phyloP scores from a whole-genome alignment of 1,284 basidiomycete species.

The Ustilago loliicola region DNA sequence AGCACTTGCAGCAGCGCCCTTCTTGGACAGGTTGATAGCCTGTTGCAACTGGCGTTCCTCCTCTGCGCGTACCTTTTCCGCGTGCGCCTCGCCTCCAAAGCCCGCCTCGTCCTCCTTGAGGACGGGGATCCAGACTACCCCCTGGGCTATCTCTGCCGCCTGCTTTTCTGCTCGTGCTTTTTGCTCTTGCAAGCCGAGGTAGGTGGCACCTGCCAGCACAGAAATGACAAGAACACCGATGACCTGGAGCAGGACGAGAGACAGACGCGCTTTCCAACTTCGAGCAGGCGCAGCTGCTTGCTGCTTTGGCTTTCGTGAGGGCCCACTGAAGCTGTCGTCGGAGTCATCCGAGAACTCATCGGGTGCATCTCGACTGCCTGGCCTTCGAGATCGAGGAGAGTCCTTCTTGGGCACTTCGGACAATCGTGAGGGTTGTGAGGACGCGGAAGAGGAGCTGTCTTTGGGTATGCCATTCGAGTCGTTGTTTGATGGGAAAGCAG shows the following conservation, averaged over 20 bases:
- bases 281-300: slow-evolving; percentile 14
- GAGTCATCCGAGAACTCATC: slow-evolving; percentile 8
- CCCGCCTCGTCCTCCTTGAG: slow-evolving; percentile 57
- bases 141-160: slow-evolving; percentile 55
- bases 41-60: slow-evolving; percentile 41
- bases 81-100: slow-evolving; percentile 22
- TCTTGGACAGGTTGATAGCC: slow-evolving; percentile 39
- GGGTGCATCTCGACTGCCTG: slow-evolving; percentile 18
- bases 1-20: not conserved
- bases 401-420: slow-evolving; percentile 12
- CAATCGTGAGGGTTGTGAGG: slow-evolving; percentile 19
- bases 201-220: slow-evolving; percentile 47
- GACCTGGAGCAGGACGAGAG: slow-evolving; percentile 47
- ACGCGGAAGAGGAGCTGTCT: slow-evolving; percentile 26
- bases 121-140: slow-evolving; percentile 57
- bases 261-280: slow-evolving; percentile 40
- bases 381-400: slow-evolving; percentile 16
- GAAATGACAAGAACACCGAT: slow-evolving; percentile 51
- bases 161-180: slow-evolving; percentile 34
- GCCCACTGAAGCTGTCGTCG: not conserved
- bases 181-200: slow-evolving; percentile 58
- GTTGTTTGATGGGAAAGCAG: slow-evolving; percentile 26
- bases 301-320: slow-evolving; percentile 16
- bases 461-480: slow-evolving; percentile 8
- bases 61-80: slow-evolving; percentile 35